phyloP scores from a whole-genome alignment of 768 basidiomycete species.

The Suillus variegatus region DNA sequence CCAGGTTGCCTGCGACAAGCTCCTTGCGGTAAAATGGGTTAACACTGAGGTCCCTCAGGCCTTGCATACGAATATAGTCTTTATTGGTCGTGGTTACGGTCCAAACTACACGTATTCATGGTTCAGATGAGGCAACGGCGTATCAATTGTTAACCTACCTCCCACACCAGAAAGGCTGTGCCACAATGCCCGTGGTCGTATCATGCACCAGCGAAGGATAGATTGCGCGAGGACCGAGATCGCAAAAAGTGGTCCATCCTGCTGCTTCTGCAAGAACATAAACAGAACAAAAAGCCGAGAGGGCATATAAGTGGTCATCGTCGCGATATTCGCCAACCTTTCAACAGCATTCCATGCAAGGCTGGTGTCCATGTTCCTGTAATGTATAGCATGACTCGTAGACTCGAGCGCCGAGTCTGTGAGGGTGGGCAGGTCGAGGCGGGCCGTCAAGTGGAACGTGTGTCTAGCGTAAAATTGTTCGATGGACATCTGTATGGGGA shows the following conservation, averaged over 20 bases:
- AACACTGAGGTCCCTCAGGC: constrained; percentile 56
- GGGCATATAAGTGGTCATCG: constrained; percentile 49
- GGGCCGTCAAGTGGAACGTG: constrained; percentile 65
- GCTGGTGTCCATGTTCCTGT: constrained; percentile 36
- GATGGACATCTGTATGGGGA: constrained; percentile 58
- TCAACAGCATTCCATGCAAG: constrained; percentile 63
- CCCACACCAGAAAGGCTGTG: constrained; percentile 16
- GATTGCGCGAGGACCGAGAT: constrained; percentile 54
- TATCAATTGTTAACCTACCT: constrained; percentile 21
- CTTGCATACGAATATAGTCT: constrained; percentile 64
- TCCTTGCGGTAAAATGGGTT: constrained; percentile 63
- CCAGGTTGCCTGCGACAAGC: constrained; percentile 66
- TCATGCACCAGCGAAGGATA: constrained; percentile 40
- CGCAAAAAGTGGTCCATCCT: constrained; percentile 60
- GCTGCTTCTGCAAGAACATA: constrained; percentile 56
- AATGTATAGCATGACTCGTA: too few species aligned
- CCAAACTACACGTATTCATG: constrained; percentile 47
- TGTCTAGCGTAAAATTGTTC: constrained; percentile 62
- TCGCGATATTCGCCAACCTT: constrained; percentile 41
- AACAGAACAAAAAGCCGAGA: constrained; percentile 65
- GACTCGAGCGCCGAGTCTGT: constrained; percentile 67
- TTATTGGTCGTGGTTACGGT: constrained; percentile 69
- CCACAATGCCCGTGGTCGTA: constrained; percentile 15
- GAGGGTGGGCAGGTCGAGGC: constrained; percentile 76
- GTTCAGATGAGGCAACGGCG: not conserved